Evolutionary conservation across 2,329 filamentous ascomycete genomes (phyloP), one percentile per base, ranked within the genome.

Genomic region (Cytospora paraplurivora): DNA sequence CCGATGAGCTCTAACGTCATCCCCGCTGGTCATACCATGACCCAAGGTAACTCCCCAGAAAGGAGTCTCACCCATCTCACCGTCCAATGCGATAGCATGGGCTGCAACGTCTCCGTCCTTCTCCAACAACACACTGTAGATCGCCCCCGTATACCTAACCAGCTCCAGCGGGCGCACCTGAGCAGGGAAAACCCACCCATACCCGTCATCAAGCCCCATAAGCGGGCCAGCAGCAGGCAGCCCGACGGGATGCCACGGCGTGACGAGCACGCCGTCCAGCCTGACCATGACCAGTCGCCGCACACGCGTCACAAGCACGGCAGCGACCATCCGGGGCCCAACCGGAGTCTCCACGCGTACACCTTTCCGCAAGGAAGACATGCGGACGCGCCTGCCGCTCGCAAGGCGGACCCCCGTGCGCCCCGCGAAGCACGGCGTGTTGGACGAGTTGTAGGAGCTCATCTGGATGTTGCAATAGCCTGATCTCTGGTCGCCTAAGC

Each of bases 201-300:
- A 19, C 17, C 27, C 47, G 4, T 13, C 34, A 10, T 64, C 73
- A 21, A 77, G 73, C 19, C 33, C 51, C 8, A 51, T 19, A 0
- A 7, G 13, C 1, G 51, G 13, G n/a, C 21, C n/a, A n/a, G 21
- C 38, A 7, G 33, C 5, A n/a, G 59, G 51, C 1, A 70, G 55
- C 0, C 74, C 77, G 3, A 88, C 72, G 1, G 86, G 86, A 69
- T 88, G 86, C 83, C 84, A 88, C 0, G 82, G 81, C 32, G 86
- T 88, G 34, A 87, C 79, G 7, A 82, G 70, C 8, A 87, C 64
- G 1, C 66, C 69, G 1, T 77, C 78, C 0, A 87, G 71, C 0
- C 75, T 75, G 64, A 80, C 83, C 69, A 88, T 76, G 1, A 69
- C 63, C 41, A 73, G 73, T 49, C 72, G 63, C 2, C 65, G 61